A percentile compares a stretch with the other conserved stretches of the same genome.
phyloP scores from a whole-genome alignment of 1,139 yeast genomes.

The Hemisphaericaspora xylofermentans region DNA sequence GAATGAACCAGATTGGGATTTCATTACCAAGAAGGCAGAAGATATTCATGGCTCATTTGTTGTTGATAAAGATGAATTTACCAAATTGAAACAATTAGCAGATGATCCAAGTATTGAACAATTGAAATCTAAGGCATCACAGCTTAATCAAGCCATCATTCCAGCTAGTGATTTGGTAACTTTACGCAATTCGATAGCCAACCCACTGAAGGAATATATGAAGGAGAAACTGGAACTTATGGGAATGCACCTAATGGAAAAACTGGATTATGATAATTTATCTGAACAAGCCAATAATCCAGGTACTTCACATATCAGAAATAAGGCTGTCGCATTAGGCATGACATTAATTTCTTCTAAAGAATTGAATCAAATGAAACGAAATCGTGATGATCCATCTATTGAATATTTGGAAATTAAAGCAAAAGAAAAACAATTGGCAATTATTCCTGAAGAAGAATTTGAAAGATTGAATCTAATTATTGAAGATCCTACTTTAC shows the following conservation, averaged over 20 bases:
- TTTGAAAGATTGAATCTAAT: conserved; percentile 15
- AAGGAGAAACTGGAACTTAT: conserved; percentile 31
- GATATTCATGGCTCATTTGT: conserved; percentile 20
- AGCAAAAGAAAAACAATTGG: conserved; percentile 13
- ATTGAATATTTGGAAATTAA: conserved; percentile 19
- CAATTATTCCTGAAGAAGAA: conserved; percentile 21
- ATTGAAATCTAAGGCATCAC: conserved; percentile 19
- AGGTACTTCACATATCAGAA: conserved; percentile 17
- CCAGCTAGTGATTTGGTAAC: conserved; percentile 11
- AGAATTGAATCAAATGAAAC: conserved; percentile 17
- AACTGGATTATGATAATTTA: conserved; percentile 20
- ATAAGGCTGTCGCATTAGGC: conserved; percentile 15
- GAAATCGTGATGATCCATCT: conserved; percentile 19
- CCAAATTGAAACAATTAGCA: conserved; percentile 9
- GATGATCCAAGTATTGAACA: conserved; percentile 22
- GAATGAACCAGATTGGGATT: conserved; percentile 27
- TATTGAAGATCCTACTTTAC: conserved; percentile 18
- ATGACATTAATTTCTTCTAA: conserved; percentile 17
- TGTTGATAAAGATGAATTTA: conserved; percentile 23
- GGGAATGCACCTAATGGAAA: conserved; percentile 34
- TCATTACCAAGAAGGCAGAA: conserved; percentile 32
- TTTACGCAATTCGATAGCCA: conserved; percentile 15
- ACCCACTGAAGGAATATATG: conserved; percentile 30
- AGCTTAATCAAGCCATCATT: conserved; percentile 13
- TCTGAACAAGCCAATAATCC: conserved; percentile 26